Conservation (phyloP, 306 rosid species). For the Cucurbita maxima region DNA sequence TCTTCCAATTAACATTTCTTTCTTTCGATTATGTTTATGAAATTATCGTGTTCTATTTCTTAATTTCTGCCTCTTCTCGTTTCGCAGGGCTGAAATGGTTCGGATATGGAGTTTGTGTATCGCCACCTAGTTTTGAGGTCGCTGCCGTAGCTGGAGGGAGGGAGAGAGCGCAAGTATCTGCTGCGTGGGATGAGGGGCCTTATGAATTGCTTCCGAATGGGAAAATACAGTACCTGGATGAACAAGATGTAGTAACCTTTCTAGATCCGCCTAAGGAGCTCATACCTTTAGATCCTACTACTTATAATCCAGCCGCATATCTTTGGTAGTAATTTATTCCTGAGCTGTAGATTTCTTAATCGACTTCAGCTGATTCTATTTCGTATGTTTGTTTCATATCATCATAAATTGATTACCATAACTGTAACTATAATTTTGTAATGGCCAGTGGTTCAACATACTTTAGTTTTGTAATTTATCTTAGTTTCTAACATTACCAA, state of each 20-base stretch:
- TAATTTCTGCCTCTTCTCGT: not conserved
- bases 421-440: not conserved
- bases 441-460: not conserved
- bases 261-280: slow-evolving; percentile 69
- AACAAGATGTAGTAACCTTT: slow-evolving; percentile 59
- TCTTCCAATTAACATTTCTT: not conserved
- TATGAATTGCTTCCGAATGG: slow-evolving; percentile 47
- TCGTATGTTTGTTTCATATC: not conserved
- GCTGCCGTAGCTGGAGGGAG: slow-evolving; percentile 18
- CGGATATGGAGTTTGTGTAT: slow-evolving; percentile 7
- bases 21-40: not conserved
- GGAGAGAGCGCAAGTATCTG: slow-evolving; percentile 17
- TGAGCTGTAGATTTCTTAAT: not conserved
- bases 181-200: slow-evolving; percentile 63
- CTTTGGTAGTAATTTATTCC: slow-evolving; percentile 34
- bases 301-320: slow-evolving; percentile 77
- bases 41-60: not conserved
- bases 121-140: slow-evolving; percentile 1
- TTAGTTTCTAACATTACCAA: not conserved
- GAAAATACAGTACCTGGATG: slow-evolving; percentile 46
- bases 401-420: not conserved
- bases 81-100: slow-evolving; percentile 18
- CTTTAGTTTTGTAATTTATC: not conserved
- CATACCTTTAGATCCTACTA: slow-evolving; percentile 49
- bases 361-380: not conserved